These are phyloP conservation scores for Juncus effusus DNA, from an alignment of 176 grass and related monocot species.

Conservation along the genomic window DNA sequence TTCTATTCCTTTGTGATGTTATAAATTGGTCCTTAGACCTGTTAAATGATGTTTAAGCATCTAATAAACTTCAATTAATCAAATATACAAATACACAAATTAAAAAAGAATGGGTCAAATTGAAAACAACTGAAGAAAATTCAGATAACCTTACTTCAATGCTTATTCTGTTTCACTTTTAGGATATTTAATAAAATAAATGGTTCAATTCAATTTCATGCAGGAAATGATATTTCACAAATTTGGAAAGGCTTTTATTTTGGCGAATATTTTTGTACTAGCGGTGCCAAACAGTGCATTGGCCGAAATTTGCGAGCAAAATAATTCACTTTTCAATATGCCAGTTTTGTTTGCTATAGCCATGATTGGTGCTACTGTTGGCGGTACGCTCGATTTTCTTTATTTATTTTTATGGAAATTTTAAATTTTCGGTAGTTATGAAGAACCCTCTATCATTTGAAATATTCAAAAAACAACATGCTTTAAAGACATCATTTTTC, in stretches of 20 bases:
- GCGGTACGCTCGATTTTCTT: constrained; percentile 48
- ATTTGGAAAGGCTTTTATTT: constrained; percentile 41
- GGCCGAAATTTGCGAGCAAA: constrained; percentile 69
- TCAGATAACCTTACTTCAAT: background rate
- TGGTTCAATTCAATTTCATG: background rate
- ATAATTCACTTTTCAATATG: constrained; percentile 83
- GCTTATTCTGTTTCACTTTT: background rate
- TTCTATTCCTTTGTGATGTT: background rate
- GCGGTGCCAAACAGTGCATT: constrained; percentile 47
- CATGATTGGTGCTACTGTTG: constrained; percentile 94
- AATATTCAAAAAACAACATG: background rate
- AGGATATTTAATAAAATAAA: constrained; percentile 1
- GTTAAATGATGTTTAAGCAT: background rate
- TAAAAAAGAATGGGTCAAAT: background rate
- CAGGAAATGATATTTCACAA: constrained; percentile 39
- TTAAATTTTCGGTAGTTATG: background rate
- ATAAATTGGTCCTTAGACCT: background rate
- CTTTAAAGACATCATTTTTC: background rate
- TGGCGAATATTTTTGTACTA: constrained; percentile 39
- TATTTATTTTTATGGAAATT: constrained; percentile 11
- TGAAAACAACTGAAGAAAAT: background rate
- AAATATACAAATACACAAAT: background rate
- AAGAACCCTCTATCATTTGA: background rate
- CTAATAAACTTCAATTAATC: background rate
- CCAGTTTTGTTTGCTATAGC: constrained; percentile 86